Percentiles rank a stretch among this genome's conserved stretches.
Evolutionary conservation across 345 rosid genomes (phyloP).

Genomic region (Lumnitzera littorea): DNA sequence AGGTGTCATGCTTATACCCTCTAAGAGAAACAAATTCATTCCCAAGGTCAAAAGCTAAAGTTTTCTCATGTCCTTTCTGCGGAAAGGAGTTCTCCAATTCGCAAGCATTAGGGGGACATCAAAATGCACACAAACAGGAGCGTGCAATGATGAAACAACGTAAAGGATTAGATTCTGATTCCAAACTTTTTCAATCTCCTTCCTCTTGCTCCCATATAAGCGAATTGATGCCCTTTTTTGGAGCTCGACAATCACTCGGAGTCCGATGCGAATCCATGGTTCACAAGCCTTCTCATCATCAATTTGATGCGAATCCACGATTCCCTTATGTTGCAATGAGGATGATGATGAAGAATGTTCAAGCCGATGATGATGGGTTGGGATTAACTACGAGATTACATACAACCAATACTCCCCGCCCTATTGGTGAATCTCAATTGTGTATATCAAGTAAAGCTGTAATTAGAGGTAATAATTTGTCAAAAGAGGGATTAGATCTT

Average conservation of each 20-base stretch:
- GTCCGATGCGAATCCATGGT: too few relatives aligned
- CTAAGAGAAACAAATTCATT: neutral
- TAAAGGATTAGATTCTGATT: constrained; percentile 9
- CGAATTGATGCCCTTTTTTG: too few relatives aligned
- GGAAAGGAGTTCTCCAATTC: constrained; percentile 53
- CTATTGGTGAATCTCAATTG: neutral
- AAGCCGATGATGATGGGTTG: too few relatives aligned
- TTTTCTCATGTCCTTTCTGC: constrained; percentile 51
- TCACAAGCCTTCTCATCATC: too few relatives aligned
- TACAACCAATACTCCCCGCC: too few relatives aligned
- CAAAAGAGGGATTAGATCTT: neutral
- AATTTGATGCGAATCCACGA: too few relatives aligned
- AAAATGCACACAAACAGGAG: constrained; percentile 75
- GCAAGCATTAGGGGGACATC: constrained; percentile 76
- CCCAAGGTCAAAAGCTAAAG: constrained; percentile 9
- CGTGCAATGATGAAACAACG: constrained; percentile 48
- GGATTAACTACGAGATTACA: too few relatives aligned
- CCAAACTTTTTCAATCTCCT: neutral
- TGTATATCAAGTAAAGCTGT: neutral
- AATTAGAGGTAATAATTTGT: neutral
- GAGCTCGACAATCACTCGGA: too few relatives aligned
- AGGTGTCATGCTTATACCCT: too few relatives aligned
- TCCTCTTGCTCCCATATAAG: too few relatives aligned
- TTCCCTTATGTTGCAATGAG: too few relatives aligned
- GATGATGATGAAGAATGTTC: too few relatives aligned